These are phyloP conservation scores for Knoxia roxburghii DNA, from an alignment of 257 asterid genomes.

Conservation along the genomic window DNA sequence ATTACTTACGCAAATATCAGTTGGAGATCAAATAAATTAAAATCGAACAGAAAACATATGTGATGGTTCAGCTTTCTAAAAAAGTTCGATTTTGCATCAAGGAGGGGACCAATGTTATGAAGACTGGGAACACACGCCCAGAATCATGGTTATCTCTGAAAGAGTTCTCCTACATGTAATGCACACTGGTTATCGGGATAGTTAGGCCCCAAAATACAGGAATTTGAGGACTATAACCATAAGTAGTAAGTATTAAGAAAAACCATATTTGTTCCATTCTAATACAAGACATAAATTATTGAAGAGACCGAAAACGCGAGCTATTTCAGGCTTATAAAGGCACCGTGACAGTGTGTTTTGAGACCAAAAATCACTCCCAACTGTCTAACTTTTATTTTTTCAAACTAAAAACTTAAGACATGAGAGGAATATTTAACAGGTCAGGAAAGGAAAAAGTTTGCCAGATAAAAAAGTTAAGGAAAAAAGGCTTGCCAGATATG, in stretches of 20 bases:
- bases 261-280: neutral
- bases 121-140: neutral
- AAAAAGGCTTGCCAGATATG: neutral
- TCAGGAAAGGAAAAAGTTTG: neutral
- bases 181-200: neutral
- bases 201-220: neutral
- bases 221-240: neutral
- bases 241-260: neutral
- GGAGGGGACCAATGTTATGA: neutral
- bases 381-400: neutral
- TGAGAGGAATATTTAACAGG: neutral
- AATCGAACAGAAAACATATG: no score
- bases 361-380: neutral
- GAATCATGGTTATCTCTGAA: neutral
- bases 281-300: neutral
- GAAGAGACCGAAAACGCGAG: neutral
- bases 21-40: neutral
- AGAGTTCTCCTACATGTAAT: neutral
- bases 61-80: neutral
- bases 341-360: neutral
- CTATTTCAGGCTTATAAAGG: neutral
- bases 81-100: neutral
- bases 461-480: neutral
- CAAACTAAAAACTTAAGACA: neutral
- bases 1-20: neutral